A percentile compares a stretch with the other conserved stretches of the same genome.
These are phyloP conservation scores for Psilocybe tampanensis DNA, from an alignment of 768 basidiomycete species.

Conservation along the genomic window DNA sequence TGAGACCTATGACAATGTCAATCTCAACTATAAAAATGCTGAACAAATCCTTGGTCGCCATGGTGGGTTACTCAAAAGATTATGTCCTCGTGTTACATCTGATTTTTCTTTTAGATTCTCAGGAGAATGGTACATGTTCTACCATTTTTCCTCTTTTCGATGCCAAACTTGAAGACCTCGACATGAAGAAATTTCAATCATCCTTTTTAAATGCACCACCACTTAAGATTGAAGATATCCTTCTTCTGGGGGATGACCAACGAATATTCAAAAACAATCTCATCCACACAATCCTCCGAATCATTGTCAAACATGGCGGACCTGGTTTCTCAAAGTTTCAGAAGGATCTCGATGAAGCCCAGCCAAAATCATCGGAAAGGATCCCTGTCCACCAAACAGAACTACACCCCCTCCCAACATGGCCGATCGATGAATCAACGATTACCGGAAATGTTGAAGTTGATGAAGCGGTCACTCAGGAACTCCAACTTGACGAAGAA, in stretches of 20 bases:
- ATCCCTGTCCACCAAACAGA: slow-evolving; percentile 32
- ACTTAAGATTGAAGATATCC: slow-evolving; percentile 29
- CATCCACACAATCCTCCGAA: no score
- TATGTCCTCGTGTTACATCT: background rate
- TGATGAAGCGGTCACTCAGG: slow-evolving; percentile 26
- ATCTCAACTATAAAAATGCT: slow-evolving; percentile 28
- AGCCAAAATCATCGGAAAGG: slow-evolving; percentile 21
- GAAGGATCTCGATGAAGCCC: no score
- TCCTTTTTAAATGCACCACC: slow-evolving; percentile 24
- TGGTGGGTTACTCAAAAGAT: slow-evolving; percentile 17
- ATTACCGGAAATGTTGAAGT: slow-evolving; percentile 37
- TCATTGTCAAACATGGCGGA: no score
- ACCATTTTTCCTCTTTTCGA: slow-evolving; percentile 32
- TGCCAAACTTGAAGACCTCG: slow-evolving; percentile 27
- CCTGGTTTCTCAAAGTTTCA: no score
- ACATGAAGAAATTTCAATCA: slow-evolving; percentile 18
- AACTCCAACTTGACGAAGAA: slow-evolving; percentile 16
- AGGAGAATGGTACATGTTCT: slow-evolving; percentile 40
- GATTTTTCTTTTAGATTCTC: slow-evolving; percentile 23
- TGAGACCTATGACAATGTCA: slow-evolving; percentile 40
- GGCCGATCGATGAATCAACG: slow-evolving; percentile 38
- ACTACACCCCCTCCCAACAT: slow-evolving; percentile 31
- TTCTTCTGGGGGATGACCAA: slow-evolving; percentile 22
- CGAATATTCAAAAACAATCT: slow-evolving; percentile 16
- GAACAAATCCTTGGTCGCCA: slow-evolving; percentile 36